These are phyloP conservation scores for Ophiocordyceps camponoti-saundersi DNA, from an alignment of 2,329 filamentous ascomycete species.

Conservation along the genomic window DNA sequence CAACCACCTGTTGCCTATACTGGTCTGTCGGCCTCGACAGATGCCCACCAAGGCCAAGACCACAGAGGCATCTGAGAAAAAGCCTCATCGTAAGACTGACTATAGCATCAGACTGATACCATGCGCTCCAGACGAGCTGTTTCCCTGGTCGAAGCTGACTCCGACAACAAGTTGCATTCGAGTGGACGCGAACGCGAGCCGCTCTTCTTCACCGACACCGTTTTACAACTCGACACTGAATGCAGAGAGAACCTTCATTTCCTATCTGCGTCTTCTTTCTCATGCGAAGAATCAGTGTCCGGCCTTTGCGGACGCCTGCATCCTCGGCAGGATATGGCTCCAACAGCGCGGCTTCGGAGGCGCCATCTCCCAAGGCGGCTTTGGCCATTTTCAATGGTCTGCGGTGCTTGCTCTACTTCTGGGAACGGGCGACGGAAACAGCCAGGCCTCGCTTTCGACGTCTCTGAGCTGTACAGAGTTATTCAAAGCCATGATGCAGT, in stretches of 20 bases:
- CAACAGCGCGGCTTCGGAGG: constrained; percentile 69
- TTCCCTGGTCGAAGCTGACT: constrained; percentile 53
- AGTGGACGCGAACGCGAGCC: constrained; percentile 23
- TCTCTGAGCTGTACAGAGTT: constrained; percentile 83
- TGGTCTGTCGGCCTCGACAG: constrained; percentile 23
- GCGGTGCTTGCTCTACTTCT: constrained; percentile 65
- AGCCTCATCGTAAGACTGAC: constrained; percentile 16
- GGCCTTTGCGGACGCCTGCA: constrained; percentile 66
- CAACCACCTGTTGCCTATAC: constrained; percentile 59
- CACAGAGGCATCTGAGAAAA: constrained; percentile 5
- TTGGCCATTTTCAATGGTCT: constrained; percentile 87
- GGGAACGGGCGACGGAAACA: constrained; percentile 57
- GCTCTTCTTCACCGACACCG: constrained; percentile 38
- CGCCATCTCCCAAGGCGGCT: constrained; percentile 57
- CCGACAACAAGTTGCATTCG: constrained; percentile 57
- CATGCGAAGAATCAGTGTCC: constrained; percentile 50
- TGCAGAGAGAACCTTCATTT: constrained; percentile 55
- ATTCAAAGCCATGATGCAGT: constrained; percentile 89
- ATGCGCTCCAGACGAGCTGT: constrained; percentile 50
- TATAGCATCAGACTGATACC: constrained; percentile 62
- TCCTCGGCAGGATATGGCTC: constrained; percentile 78
- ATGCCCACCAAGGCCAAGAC: constrained; percentile 1
- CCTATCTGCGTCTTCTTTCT: constrained; percentile 62
- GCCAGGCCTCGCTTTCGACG: constrained; percentile 53
- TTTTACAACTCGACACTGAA: constrained; percentile 83